Base-by-base conservation (phyloP, 1,284 basidiomycete species). In the Cryptococcus wingfieldii region DNA sequence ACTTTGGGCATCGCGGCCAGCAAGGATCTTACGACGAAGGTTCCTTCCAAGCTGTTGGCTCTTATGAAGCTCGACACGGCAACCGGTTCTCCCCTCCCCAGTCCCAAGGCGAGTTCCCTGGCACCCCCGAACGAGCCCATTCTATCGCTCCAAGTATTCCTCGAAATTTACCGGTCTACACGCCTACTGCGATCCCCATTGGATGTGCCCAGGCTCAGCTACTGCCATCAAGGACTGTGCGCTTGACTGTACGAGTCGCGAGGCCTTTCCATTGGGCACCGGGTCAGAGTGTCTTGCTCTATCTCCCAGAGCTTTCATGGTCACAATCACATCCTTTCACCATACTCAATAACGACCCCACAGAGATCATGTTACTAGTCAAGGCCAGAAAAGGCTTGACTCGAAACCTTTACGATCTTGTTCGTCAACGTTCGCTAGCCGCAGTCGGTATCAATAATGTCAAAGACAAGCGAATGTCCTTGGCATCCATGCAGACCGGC, bases 241-340 rank as follows among this genome's bases (percentile, higher is more conserved):
- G 90, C 19, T 73, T 93, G 19, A 86, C 87, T 0, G 78, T 90
- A 41, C 79, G 85, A 43, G 82, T 86, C 0, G 82, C 85, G 0
- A 80, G 81, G 0, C 81, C 81, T 49, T 71, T 87, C 50, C 74
- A 79, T 0, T 92, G 89, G 88, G 80, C 83, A 5, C 85, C 90
- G 0, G 90, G 90, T 5, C 74, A 75, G 51, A 67, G 64, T 42
- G 64, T 91, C 63, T 80, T 88, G 23, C 81, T 93, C 58, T 84
- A 81, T 56, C 78, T 91, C 6, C 90, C 90, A 1, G 80, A 81
- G 19, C 79, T 93, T 12, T 84, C 85, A 7, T 80, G 78, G 45
- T 80, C 86, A 70, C 83, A 86, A 49, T 83, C 84, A 3, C 90
- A 93, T 69, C 90, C 90, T 1, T 93, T 91, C 75, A 91, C 90